Evolutionary conservation across 2,329 filamentous ascomycete genomes (phyloP).

Genomic region (Verticillium isaacii): DNA sequence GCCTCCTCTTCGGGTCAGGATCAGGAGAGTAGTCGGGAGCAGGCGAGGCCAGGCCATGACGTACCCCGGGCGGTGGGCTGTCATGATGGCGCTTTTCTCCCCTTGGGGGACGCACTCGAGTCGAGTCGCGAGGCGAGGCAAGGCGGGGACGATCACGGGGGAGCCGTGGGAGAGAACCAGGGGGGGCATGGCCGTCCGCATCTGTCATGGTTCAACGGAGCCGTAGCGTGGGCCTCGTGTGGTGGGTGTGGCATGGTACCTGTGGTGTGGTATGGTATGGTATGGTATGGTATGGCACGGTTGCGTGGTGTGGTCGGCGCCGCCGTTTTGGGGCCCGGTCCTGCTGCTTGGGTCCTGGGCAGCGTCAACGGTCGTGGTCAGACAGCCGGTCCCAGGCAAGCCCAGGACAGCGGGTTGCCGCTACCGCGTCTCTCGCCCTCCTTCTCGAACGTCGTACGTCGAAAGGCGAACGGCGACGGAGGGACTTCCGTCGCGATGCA

Average conservation of each 20-base stretch:
- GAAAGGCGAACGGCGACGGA: not conserved
- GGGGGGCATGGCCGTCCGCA: not conserved
- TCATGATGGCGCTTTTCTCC: not conserved
- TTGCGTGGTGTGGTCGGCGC: not conserved
- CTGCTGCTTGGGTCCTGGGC: not conserved
- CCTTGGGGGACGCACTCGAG: not conserved
- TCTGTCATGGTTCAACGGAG: not conserved
- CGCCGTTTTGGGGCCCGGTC: not conserved
- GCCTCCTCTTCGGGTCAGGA: not conserved
- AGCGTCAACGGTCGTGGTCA: not conserved
- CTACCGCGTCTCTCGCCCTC: too few relatives aligned
- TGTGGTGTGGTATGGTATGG: too few relatives aligned
- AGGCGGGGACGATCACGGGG: not conserved
- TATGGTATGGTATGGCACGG: too few relatives aligned
- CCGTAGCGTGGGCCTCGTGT: not conserved
- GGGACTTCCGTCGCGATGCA: not conserved
- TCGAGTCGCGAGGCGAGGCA: not conserved
- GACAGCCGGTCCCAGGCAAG: not conserved
- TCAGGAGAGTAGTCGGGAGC: not conserved
- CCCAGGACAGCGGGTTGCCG: not conserved
- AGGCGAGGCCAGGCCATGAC: not conserved
- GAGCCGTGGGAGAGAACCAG: not conserved
- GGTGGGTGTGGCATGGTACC: not conserved
- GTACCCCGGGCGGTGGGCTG: not conserved
- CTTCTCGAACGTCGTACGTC: not conserved